Conservation (phyloP, 2,329 filamentous ascomycete genomes). For the Cadophora malorum region DNA sequence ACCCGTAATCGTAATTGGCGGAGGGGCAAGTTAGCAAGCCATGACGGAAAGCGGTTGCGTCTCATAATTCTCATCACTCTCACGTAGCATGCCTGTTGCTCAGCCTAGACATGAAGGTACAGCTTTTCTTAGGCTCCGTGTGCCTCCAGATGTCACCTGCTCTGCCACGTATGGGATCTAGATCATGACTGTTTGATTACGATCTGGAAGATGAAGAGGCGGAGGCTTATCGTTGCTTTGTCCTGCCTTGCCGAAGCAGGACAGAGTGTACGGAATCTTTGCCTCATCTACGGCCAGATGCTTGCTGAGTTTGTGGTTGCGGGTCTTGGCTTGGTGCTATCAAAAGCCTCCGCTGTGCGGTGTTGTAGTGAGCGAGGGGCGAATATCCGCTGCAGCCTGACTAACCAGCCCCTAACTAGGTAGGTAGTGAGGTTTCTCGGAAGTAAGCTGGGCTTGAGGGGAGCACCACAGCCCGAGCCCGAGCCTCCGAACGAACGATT, state of each 20-base stretch:
- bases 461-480: slow-evolving; percentile 9
- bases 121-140: background rate
- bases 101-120: slow-evolving; percentile 22
- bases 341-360: slow-evolving; percentile 17
- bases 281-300: background rate
- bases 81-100: background rate
- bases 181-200: slow-evolving; percentile 4
- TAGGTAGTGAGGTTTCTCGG: background rate
- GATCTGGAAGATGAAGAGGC: background rate
- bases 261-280: slow-evolving; percentile 9
- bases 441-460: slow-evolving; percentile 5
- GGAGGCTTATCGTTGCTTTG: slow-evolving; percentile 8
- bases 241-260: slow-evolving; percentile 11
- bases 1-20: slow-evolving; percentile 22
- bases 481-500: slow-evolving; percentile 5
- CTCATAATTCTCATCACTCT: slow-evolving; percentile 3
- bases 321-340: slow-evolving; percentile 17
- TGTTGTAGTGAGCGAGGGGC: slow-evolving; percentile 18
- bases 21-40: slow-evolving; percentile 10
- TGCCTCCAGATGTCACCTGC: slow-evolving; percentile 8
- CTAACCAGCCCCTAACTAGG: slow-evolving; percentile 3
- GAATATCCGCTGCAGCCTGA: slow-evolving; percentile 23
- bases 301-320: slow-evolving; percentile 16
- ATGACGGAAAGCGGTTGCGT: slow-evolving; percentile 1
- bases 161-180: background rate